These are phyloP conservation scores for Cinchona pubescens DNA, from an alignment of 257 asterid species.

Conservation along the genomic window DNA sequence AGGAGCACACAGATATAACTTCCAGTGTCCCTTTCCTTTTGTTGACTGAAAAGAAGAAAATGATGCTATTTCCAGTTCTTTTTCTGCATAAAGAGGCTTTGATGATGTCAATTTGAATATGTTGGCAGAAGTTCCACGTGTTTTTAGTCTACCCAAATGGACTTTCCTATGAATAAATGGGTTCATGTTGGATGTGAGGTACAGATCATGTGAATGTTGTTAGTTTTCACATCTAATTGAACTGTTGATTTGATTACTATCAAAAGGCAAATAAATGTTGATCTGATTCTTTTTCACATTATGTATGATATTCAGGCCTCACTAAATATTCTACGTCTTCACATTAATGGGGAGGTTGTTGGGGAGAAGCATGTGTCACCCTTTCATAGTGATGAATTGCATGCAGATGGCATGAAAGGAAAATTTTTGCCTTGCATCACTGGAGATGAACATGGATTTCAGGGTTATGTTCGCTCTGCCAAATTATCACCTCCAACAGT, in stretches of 20 bases:
- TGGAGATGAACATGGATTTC: slow-evolving; percentile 40
- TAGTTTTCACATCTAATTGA: not conserved
- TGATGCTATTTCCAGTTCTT: slow-evolving; percentile 54
- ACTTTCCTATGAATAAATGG: slow-evolving; percentile 68
- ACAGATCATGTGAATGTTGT: slow-evolving; percentile 10
- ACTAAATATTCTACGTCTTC: slow-evolving; percentile 47
- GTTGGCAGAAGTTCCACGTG: slow-evolving; percentile 35
- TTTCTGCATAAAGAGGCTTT: slow-evolving; percentile 51
- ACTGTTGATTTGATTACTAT: slow-evolving; percentile 7
- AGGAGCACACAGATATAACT: slow-evolving; percentile 48
- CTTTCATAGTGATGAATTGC: slow-evolving; percentile 29
- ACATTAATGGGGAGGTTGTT: slow-evolving; percentile 60
- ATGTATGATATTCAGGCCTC: slow-evolving; percentile 46
- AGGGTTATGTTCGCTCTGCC: slow-evolving; percentile 53
- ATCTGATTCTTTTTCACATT: slow-evolving; percentile 12
- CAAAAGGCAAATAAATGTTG: not conserved
- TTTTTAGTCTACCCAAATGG: slow-evolving; percentile 42
- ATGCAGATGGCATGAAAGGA: slow-evolving; percentile 36
- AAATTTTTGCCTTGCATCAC: slow-evolving; percentile 41
- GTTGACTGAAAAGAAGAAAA: slow-evolving; percentile 55
- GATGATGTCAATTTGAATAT: slow-evolving; percentile 27
- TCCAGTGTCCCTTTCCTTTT: slow-evolving; percentile 60
- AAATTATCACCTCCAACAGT: slow-evolving; percentile 39
- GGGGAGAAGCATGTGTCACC: slow-evolving; percentile 56
- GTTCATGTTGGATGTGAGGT: slow-evolving; percentile 95